Evolutionary conservation across 2,329 filamentous ascomycete genomes (phyloP).

Genomic region (Alternaria gansuensis): DNA sequence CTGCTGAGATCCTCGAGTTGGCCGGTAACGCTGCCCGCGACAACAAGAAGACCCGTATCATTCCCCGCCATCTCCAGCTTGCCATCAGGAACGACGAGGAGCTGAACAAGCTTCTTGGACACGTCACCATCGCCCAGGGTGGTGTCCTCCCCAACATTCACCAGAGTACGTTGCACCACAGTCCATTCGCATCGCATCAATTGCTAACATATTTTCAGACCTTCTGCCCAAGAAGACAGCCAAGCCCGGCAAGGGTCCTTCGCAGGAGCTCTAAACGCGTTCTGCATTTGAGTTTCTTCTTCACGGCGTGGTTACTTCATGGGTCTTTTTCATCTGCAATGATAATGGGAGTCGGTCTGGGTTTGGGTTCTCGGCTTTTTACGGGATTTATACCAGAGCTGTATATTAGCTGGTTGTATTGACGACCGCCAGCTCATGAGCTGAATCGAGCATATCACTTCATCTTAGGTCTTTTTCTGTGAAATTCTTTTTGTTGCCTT

Average conservation of each 20-base stretch:
- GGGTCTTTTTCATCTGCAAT: conserved; percentile 71
- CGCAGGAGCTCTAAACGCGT: conserved; percentile 86
- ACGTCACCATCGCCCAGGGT: conserved; percentile 96
- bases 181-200: conserved; percentile 2
- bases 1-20: conserved; percentile 98
- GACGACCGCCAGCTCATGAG: conserved; percentile 59
- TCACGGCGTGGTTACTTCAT: conserved; percentile 56
- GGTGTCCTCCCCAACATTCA: conserved; percentile 97
- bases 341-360: conserved; percentile 78
- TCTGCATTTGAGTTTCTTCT: conserved; percentile 48
- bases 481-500: neutral
- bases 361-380: conserved; percentile 65
- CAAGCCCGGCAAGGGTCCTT: conserved; percentile 90
- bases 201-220: conserved; percentile 69
- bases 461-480: conserved; percentile 13
- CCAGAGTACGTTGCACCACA: conserved; percentile 76
- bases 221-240: conserved; percentile 98
- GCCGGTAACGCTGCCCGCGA: conserved; percentile 98
- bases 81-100: conserved; percentile 99
- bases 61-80: conserved; percentile 97
- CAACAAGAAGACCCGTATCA: conserved; percentile 99
- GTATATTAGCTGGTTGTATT: conserved; percentile 67
- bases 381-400: conserved; percentile 63
- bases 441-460: conserved; percentile 52
- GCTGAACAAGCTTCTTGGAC: conserved; percentile 96